Percentiles rank a stretch among this genome's conserved stretches.
These are phyloP conservation scores for Kregervanrija delftensis DNA, from an alignment of 805 yeast genomes.

Conservation along the genomic window DNA sequence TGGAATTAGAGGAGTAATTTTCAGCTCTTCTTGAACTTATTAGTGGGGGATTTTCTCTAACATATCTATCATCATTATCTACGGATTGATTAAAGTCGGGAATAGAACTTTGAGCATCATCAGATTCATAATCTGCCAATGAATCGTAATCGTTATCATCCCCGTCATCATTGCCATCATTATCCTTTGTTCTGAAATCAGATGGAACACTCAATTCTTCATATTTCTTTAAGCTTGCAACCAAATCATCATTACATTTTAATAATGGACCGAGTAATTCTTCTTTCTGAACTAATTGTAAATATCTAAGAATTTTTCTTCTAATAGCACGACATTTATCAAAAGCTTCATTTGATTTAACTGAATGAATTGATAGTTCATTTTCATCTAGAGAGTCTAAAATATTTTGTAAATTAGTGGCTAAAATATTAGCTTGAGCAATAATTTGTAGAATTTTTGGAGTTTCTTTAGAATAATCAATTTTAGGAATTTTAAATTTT, in stretches of 20 bases:
- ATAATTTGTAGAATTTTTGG: conserved; percentile 64
- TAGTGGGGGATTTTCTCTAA: conserved; percentile 1
- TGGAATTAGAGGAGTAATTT: background rate
- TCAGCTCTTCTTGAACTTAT: background rate
- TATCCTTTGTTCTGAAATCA: conserved; percentile 18
- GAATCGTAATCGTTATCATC: conserved; percentile 35
- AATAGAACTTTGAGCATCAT: conserved; percentile 9
- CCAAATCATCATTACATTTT: conserved; percentile 86
- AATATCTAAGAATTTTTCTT: conserved; percentile 69
- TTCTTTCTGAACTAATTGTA: conserved; percentile 79
- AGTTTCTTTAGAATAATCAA: conserved; percentile 61
- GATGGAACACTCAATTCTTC: conserved; percentile 47
- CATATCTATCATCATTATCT: conserved; percentile 5
- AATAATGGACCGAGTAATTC: conserved; percentile 83
- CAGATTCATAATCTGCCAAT: conserved; percentile 32
- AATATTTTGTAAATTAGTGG: conserved; percentile 63
- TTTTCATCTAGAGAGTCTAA: conserved; percentile 38
- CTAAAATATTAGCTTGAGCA: conserved; percentile 68
- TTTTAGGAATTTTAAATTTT: conserved; percentile 57
- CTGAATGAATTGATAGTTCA: conserved; percentile 57
- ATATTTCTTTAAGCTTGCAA: conserved; percentile 59
- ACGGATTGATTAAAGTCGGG: background rate
- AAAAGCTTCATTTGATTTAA: conserved; percentile 55
- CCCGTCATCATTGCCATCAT: conserved; percentile 37
- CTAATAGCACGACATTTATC: conserved; percentile 70